Percentiles rank a stretch among this genome's conserved stretches.
These are phyloP conservation scores for Microcos paniculata DNA, from an alignment of 345 rosid genomes.

Conservation along the genomic window DNA sequence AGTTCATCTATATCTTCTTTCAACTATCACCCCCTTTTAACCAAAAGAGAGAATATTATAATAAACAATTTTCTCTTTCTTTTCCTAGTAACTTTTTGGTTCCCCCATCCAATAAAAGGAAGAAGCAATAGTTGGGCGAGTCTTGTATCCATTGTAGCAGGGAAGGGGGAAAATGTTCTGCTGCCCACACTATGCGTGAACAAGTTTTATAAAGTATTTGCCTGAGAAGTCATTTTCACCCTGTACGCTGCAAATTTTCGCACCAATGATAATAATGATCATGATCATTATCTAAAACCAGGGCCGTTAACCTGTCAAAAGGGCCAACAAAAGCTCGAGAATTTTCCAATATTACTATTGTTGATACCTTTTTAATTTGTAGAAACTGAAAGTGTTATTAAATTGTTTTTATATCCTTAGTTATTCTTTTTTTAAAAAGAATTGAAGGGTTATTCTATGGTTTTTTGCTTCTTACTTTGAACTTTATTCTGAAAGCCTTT, in stretches of 20 bases:
- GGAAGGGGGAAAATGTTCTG: neutral
- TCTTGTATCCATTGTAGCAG: slow-evolving; percentile 4
- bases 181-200: neutral
- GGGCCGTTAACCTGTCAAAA: neutral
- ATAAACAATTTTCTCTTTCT: neutral
- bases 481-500: neutral
- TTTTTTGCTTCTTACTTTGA: neutral
- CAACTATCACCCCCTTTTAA: neutral
- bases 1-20: neutral
- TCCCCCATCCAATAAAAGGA: neutral
- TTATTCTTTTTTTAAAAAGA: too few relatives aligned
- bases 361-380: neutral
- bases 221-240: neutral
- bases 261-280: neutral
- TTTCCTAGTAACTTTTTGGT: neutral
- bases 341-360: neutral
- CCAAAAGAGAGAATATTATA: neutral
- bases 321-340: neutral
- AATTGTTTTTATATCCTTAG: neutral
- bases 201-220: neutral
- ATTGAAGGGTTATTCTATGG: neutral
- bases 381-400: neutral
- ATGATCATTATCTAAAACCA: neutral
- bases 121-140: neutral
- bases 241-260: neutral